phyloP scores from a whole-genome alignment of 192 early-diverging fungal species.

The Phlyctochytrium arcticum region DNA sequence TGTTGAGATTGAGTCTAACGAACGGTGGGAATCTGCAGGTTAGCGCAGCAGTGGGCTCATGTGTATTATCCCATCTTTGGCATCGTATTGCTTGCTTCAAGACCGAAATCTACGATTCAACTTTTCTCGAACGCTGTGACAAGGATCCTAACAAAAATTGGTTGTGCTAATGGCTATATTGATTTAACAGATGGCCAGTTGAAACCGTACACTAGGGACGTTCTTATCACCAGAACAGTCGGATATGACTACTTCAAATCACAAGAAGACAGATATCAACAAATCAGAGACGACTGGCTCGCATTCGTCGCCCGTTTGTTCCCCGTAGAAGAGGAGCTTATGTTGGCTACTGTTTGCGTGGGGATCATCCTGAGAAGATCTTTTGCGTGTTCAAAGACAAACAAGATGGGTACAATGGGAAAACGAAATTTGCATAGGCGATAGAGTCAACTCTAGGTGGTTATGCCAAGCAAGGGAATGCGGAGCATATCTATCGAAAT shows the following conservation, averaged over 20 bases:
- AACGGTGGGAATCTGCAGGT: too few species aligned
- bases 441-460: neutral
- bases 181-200: neutral
- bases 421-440: constrained; percentile 4
- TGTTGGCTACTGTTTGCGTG: constrained; percentile 14
- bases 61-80: too few species aligned
- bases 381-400: constrained; percentile 11
- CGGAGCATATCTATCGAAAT: neutral
- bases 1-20: too few species aligned
- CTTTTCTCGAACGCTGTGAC: neutral
- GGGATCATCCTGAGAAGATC: constrained; percentile 19
- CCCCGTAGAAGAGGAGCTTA: neutral
- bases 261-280: neutral
- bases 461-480: constrained; percentile 4
- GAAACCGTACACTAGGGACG: constrained; percentile 5
- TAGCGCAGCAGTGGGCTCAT: too few species aligned
- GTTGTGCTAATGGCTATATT: neutral
- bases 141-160: neutral
- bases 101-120: neutral
- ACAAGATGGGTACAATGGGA: constrained; percentile 3
- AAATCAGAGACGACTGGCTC: neutral
- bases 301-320: constrained; percentile 3
- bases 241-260: constrained; percentile 12
- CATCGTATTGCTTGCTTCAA: neutral
- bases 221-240: constrained; percentile 9